These are phyloP conservation scores for Boletus subparvulus DNA, from an alignment of 768 basidiomycete genomes.

Conservation along the genomic window DNA sequence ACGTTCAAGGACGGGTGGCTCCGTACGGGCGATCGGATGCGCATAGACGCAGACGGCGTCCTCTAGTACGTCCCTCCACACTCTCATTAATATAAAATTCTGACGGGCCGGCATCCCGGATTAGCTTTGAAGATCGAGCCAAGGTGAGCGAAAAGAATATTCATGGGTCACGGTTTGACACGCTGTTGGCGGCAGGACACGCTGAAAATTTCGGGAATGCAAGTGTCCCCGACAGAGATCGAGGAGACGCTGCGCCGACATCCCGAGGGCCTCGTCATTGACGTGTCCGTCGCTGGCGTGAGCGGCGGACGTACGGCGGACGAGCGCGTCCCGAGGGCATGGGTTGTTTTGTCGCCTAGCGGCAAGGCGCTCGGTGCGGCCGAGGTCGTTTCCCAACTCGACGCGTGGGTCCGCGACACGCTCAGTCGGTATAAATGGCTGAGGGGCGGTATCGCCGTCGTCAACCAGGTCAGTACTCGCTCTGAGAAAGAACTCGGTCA, in stretches of 20 bases:
- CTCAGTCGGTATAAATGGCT: conserved; percentile 78
- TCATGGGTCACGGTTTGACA: neutral
- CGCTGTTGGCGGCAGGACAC: conserved; percentile 52
- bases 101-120: neutral
- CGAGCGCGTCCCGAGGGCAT: conserved; percentile 75
- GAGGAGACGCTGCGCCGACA: conserved; percentile 64
- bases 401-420: conserved; percentile 59
- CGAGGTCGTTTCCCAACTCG: conserved; percentile 45
- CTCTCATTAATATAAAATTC: neutral
- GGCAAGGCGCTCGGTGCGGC: conserved; percentile 51
- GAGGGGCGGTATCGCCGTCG: conserved; percentile 66
- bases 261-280: conserved; percentile 58
- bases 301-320: conserved; percentile 66
- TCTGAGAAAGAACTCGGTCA: neutral
- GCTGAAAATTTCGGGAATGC: conserved; percentile 74
- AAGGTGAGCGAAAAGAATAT: conserved; percentile 46
- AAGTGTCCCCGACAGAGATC: conserved; percentile 80
- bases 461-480: conserved; percentile 51
- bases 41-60: conserved; percentile 56
- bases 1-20: conserved; percentile 75
- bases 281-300: conserved; percentile 74
- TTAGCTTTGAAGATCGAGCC: conserved; percentile 71
- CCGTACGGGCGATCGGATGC: conserved; percentile 69
- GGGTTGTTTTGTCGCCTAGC: conserved; percentile 62
- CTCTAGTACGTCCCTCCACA: conserved; percentile 53